phyloP scores from a whole-genome alignment of 2,329 filamentous ascomycete species.

The Thelonectria olida region DNA sequence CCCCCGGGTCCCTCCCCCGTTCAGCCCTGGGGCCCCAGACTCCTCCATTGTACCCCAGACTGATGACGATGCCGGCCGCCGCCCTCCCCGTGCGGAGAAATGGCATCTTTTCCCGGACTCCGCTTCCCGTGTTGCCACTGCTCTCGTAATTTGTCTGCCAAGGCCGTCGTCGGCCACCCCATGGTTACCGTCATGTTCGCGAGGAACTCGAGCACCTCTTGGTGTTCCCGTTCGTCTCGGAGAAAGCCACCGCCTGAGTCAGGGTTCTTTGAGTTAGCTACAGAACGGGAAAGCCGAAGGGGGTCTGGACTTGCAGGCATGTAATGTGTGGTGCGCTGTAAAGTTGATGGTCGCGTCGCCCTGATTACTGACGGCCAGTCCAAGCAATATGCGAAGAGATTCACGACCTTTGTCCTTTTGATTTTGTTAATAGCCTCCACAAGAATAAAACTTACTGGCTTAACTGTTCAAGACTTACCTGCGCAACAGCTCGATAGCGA shows the following conservation, averaged over 20 bases:
- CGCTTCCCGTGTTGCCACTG: slow-evolving; percentile 23
- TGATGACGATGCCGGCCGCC: background rate
- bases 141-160: slow-evolving; percentile 20
- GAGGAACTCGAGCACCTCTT: slow-evolving; percentile 24
- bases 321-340: slow-evolving; percentile 39
- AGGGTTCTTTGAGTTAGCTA: background rate
- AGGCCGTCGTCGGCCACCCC: slow-evolving; percentile 27
- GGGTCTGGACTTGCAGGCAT: slow-evolving; percentile 33
- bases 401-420: slow-evolving; percentile 32
- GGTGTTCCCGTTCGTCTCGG: slow-evolving; percentile 21
- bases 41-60: slow-evolving; percentile 2
- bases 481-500: slow-evolving; percentile 24
- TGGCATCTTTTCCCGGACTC: slow-evolving; percentile 9
- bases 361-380: slow-evolving; percentile 40
- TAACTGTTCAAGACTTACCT: slow-evolving; percentile 22
- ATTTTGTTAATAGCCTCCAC: background rate
- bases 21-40: slow-evolving; percentile 19
- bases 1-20: background rate
- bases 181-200: slow-evolving; percentile 23
- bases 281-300: background rate
- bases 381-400: slow-evolving; percentile 36
- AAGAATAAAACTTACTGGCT: no score
- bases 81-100: slow-evolving; percentile 19
- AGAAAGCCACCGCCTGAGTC: slow-evolving; percentile 26
- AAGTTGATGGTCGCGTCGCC: slow-evolving; percentile 36